Conservation (phyloP, 176 grass and related monocot species). For the Oryza meridionalis region DNA sequence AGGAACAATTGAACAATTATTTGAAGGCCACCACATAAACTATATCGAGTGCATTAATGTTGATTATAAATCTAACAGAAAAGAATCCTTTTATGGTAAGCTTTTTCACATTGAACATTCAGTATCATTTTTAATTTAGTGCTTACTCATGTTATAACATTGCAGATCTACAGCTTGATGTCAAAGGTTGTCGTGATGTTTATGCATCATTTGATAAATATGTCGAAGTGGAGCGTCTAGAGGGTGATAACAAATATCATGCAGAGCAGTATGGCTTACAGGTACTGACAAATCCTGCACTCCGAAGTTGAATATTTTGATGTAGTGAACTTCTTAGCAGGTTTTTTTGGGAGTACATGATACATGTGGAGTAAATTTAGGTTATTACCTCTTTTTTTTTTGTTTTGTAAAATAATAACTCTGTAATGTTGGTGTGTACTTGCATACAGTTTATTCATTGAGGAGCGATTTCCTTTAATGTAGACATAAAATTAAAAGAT, state of each 20-base stretch:
- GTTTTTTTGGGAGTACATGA: background rate
- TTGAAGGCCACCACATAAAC: constrained; percentile 99
- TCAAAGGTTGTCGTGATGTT: constrained; percentile 95
- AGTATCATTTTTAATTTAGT: constrained; percentile 35
- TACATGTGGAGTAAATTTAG: background rate
- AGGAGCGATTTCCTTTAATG: background rate
- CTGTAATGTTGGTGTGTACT: constrained; percentile 13
- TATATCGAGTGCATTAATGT: constrained; percentile 99
- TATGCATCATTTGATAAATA: constrained; percentile 99
- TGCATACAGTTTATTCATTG: constrained; percentile 16
- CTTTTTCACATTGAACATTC: constrained; percentile 11
- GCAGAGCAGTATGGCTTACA: constrained; percentile 90
- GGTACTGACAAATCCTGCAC: constrained; percentile 47
- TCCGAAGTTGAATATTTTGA: constrained; percentile 13
- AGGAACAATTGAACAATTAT: constrained; percentile 94
- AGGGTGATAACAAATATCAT: constrained; percentile 99
- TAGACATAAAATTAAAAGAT: background rate
- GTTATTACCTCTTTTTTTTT: background rate
- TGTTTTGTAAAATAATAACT: background rate
- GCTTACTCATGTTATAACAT: constrained; percentile 30
- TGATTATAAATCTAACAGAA: constrained; percentile 94
- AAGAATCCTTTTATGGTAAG: constrained; percentile 95
- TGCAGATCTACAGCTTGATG: constrained; percentile 96
- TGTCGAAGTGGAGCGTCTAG: constrained; percentile 95
- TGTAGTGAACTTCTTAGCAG: background rate